Evolutionary conservation across 768 basidiomycete species (phyloP).

Genomic region (Lactarius hatsudake): DNA sequence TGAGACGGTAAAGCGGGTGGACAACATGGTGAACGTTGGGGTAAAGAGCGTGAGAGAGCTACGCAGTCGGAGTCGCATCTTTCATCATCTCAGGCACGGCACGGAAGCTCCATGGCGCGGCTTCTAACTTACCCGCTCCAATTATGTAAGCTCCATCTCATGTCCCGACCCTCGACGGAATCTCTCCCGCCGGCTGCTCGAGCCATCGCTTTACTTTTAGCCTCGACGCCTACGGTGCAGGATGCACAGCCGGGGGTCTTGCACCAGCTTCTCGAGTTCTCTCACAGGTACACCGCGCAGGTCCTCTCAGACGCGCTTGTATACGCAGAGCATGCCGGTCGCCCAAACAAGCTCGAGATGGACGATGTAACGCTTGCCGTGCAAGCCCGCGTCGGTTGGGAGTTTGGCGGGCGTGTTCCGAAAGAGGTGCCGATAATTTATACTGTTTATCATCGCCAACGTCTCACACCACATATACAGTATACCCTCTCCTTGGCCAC

Average conservation of each 20-base stretch:
- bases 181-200: constrained; percentile 83
- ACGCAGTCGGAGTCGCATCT: background rate
- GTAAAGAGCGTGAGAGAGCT: constrained; percentile 11
- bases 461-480: constrained; percentile 39
- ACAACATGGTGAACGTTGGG: constrained; percentile 62
- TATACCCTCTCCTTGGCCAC: constrained; percentile 76
- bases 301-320: constrained; percentile 82
- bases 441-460: background rate
- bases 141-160: constrained; percentile 25
- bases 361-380: constrained; percentile 80
- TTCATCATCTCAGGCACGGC: background rate
- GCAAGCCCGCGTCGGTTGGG: constrained; percentile 90
- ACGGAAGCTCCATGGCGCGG: background rate
- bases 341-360: constrained; percentile 74
- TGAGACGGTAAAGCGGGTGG: constrained; percentile 49
- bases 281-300: constrained; percentile 79
- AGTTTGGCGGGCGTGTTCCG: constrained; percentile 83
- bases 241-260: constrained; percentile 85
- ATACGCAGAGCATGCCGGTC: constrained; percentile 84
- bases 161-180: constrained; percentile 45
- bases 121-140: background rate
- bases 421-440: constrained; percentile 60
- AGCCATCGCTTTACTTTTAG: constrained; percentile 77
- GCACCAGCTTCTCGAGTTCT: constrained; percentile 84
- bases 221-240: constrained; percentile 79